Evolutionary conservation across 139 green algal species (phyloP), one percentile per base, ranked within the genome.

Genomic region (Tetratostichococcus sp.): DNA sequence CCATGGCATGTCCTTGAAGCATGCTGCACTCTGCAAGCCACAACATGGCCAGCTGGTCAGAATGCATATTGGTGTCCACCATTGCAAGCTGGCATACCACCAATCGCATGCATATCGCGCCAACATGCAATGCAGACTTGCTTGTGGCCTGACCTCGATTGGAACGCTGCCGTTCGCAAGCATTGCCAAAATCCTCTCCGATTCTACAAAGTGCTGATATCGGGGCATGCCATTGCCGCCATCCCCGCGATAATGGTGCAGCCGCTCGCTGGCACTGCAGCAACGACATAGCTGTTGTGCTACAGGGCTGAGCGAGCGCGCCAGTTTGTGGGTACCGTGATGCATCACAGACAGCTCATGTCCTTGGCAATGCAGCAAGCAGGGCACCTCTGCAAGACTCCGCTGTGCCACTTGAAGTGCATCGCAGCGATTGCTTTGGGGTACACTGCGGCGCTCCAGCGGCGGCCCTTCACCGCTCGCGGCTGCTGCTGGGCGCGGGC

Each of bases 321-420:
- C n/a, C n/a, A n/a, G n/a, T n/a, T n/a, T n/a, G n/a, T n/a, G n/a
- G n/a, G n/a, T n/a, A n/a, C n/a, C n/a, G n/a, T n/a, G n/a, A n/a
- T n/a, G n/a, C n/a, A n/a, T n/a, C n/a, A 50, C 8, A 50, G 39
- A 14, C 39, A 50, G 14, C 8, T 8, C 39, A 22, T 50, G 8
- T 50, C 39, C 39, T 50, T 50, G 39, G 8, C 39, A 50, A 8
- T 22, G 39, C 8, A 50, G 39, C 8, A 50, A 50, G 39, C 39
- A 21, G 39, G 39, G 39, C 39, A 50, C 39, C 39, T 50, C 30
- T 35, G 66, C 66, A 77, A 35, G 32, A 77, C 72, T 2, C 32
- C 72, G 22, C 21, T 35, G n/a, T 77, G 72, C 72, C 72, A 77
- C 50, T 77, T 77, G 66, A 70, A 77, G 66, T 77, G 72, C 35